Evolutionary conservation across 768 basidiomycete genomes (phyloP).

Genomic region (Imleria badia): DNA sequence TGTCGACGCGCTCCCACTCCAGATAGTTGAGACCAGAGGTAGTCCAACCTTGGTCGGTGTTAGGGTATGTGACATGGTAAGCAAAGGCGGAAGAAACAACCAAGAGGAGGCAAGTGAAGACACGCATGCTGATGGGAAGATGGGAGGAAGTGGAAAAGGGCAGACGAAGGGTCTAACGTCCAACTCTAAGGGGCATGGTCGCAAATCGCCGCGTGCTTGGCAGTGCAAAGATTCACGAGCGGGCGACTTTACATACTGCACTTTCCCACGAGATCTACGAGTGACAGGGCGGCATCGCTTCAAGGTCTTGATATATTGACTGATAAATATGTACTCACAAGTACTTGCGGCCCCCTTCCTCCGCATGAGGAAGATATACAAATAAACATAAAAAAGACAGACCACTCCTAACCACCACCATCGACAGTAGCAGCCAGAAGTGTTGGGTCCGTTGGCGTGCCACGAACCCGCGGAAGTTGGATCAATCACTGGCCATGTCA

Average conservation of each 20-base stretch:
- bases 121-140: constrained; percentile 41
- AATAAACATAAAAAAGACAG: constrained; percentile 4
- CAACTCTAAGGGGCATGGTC: neutral
- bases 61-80: constrained; percentile 60
- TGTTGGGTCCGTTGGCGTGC: neutral
- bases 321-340: constrained; percentile 5
- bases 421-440: neutral
- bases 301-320: neutral
- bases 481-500: constrained; percentile 24
- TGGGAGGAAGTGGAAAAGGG: neutral
- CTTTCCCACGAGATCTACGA: constrained; percentile 24
- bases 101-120: constrained; percentile 43
- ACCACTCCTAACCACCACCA: neutral
- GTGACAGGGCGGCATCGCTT: neutral
- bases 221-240: neutral
- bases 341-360: neutral
- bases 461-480: neutral
- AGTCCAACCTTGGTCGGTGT: constrained; percentile 51
- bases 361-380: neutral
- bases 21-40: constrained; percentile 52
- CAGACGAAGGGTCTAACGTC: constrained; percentile 1
- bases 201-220: constrained; percentile 8
- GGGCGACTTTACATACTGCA: constrained; percentile 7
- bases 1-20: constrained; percentile 62
- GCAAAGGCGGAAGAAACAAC: constrained; percentile 57